Evolutionary conservation across 2,329 filamentous ascomycete genomes (phyloP).

Genomic region (Aspergillus ruber): DNA sequence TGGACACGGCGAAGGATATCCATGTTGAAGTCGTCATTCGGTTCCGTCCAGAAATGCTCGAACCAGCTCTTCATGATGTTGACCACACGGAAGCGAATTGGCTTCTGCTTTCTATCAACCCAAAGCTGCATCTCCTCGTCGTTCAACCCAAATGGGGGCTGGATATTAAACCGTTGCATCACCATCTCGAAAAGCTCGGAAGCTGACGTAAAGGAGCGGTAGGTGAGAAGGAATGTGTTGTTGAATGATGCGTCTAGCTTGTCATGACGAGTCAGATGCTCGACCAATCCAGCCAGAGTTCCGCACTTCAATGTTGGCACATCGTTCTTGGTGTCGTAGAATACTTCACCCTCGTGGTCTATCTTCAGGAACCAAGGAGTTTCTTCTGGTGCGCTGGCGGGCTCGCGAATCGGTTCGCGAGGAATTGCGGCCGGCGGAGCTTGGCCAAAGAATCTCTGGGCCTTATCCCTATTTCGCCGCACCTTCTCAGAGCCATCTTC

Average conservation of each 20-base stretch:
- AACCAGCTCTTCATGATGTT: conserved; percentile 99
- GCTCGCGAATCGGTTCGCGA: conserved; percentile 32
- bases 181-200: conserved; percentile 87
- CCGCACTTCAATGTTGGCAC: conserved; percentile 78
- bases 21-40: conserved; percentile 75
- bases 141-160: conserved; percentile 76
- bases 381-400: conserved; percentile 60
- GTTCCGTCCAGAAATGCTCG: conserved; percentile 98
- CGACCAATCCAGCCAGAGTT: conserved; percentile 79
- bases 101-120: conserved; percentile 91
- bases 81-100: conserved; percentile 90
- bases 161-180: conserved; percentile 84
- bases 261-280: conserved; percentile 92
- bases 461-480: conserved; percentile 42
- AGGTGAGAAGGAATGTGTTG: conserved; percentile 94
- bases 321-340: conserved; percentile 76
- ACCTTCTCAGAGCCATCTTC: conserved; percentile 33
- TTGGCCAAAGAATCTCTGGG: conserved; percentile 43
- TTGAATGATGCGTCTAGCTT: conserved; percentile 94
- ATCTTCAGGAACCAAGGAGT: conserved; percentile 76
- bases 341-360: conserved; percentile 81
- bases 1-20: conserved; percentile 83
- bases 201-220: conserved; percentile 87
- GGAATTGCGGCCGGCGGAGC: conserved; percentile 36
- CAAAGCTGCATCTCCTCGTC: conserved; percentile 74